Percentiles rank a stretch among this genome's conserved stretches.
Conservation (phyloP, 2,329 filamentous ascomycete species). For the Neurospora sp. region DNA sequence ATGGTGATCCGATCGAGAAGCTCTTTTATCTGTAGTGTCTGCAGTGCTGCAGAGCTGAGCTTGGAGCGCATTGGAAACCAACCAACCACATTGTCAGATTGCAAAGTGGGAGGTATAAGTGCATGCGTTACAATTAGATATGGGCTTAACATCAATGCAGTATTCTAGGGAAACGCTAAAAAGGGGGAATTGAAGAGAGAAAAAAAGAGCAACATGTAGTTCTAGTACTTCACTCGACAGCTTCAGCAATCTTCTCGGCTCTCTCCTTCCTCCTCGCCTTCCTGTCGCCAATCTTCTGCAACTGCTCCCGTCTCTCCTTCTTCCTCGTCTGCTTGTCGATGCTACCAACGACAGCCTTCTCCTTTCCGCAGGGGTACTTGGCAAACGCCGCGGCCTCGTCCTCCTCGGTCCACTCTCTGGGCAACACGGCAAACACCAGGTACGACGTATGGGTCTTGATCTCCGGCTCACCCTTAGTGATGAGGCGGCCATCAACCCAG, state of each 20-base stretch:
- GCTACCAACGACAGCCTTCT: slow-evolving; percentile 41
- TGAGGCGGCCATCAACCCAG: slow-evolving; percentile 67
- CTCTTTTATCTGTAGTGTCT: neutral
- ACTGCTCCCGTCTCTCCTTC: slow-evolving; percentile 44
- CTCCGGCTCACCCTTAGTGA: slow-evolving; percentile 76
- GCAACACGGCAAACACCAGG: slow-evolving; percentile 81
- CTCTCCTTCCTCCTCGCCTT: slow-evolving; percentile 17
- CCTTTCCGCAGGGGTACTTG: slow-evolving; percentile 52
- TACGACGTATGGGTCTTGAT: slow-evolving; percentile 97
- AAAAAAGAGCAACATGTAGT: neutral
- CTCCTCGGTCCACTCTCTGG: slow-evolving; percentile 73
- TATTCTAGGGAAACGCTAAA: neutral
- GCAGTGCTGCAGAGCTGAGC: neutral
- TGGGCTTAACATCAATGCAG: neutral
- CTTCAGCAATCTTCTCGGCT: slow-evolving; percentile 13
- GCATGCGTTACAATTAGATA: neutral
- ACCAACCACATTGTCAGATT: neutral
- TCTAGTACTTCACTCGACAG: neutral
- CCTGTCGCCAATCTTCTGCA: slow-evolving; percentile 22
- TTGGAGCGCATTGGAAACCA: neutral
- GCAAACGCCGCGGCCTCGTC: slow-evolving; percentile 62
- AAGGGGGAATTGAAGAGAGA: neutral
- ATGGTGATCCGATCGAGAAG: neutral
- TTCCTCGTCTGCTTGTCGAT: slow-evolving; percentile 45
- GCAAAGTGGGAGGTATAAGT: neutral